Conservation (phyloP, 2,329 filamentous ascomycete genomes). For the Pestalotiopsis sp. region DNA sequence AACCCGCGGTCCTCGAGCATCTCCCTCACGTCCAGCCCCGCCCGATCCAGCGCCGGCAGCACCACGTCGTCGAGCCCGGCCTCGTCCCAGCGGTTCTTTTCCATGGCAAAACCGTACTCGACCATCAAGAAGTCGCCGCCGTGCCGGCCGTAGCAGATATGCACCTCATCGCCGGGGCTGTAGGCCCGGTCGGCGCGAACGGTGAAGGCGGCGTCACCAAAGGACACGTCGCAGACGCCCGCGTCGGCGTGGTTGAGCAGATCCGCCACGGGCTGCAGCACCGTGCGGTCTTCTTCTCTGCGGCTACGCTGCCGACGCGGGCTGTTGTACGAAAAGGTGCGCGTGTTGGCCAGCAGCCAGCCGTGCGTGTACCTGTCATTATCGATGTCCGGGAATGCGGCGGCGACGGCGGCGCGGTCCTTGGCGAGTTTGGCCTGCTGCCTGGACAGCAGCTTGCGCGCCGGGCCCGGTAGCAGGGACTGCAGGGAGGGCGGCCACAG, state of each 20-base stretch:
- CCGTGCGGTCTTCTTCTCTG: slow-evolving; percentile 58
- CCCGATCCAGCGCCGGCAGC: slow-evolving; percentile 35
- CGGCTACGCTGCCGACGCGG: slow-evolving; percentile 43
- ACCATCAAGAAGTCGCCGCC: slow-evolving; percentile 72
- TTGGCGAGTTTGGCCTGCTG: slow-evolving; percentile 55
- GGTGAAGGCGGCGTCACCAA: slow-evolving; percentile 52
- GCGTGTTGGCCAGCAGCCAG: slow-evolving; percentile 64
- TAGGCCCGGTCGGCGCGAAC: slow-evolving; percentile 55
- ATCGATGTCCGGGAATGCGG: slow-evolving; percentile 39
- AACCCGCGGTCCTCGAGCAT: slow-evolving; percentile 48
- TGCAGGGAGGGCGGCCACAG: slow-evolving; percentile 50
- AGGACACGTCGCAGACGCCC: slow-evolving; percentile 52
- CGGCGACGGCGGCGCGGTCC: slow-evolving; percentile 48
- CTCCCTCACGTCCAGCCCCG: slow-evolving; percentile 28
- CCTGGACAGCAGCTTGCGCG: slow-evolving; percentile 47
- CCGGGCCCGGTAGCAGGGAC: slow-evolving; percentile 45
- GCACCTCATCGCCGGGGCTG: slow-evolving; percentile 62
- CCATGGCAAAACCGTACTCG: slow-evolving; percentile 61
- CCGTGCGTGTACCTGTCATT: slow-evolving; percentile 49
- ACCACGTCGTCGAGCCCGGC: slow-evolving; percentile 49
- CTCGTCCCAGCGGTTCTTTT: slow-evolving; percentile 53
- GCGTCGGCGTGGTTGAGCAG: slow-evolving; percentile 63
- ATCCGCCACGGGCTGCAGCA: slow-evolving; percentile 72
- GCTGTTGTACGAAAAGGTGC: slow-evolving; percentile 61
- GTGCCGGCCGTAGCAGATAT: slow-evolving; percentile 70